Evolutionary conservation across 2,329 filamentous ascomycete genomes (phyloP).

Genomic region (Talaromyces marneffei): DNA sequence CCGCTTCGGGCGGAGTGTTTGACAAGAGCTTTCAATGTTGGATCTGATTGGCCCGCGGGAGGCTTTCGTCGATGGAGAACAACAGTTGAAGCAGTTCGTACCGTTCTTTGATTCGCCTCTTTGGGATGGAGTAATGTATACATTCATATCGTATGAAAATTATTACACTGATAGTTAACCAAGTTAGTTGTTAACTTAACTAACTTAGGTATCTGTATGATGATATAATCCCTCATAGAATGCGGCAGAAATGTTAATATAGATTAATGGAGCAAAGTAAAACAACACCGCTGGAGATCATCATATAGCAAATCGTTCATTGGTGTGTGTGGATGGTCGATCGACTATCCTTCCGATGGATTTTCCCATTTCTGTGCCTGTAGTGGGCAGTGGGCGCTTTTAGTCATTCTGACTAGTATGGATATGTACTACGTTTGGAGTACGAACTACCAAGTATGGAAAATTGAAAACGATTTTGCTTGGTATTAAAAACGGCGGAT

Average conservation of each 20-base stretch:
- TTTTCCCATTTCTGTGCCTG: neutral
- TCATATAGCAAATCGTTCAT: neutral
- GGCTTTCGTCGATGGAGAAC: neutral
- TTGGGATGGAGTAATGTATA: neutral
- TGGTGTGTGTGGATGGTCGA: neutral
- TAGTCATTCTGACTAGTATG: neutral
- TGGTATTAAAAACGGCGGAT: neutral
- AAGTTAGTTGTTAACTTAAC: too few species aligned
- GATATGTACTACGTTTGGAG: neutral
- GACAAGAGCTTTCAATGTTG: neutral
- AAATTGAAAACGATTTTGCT: neutral
- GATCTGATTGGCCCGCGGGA: neutral
- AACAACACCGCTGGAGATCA: conserved; percentile 7
- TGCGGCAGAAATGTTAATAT: neutral
- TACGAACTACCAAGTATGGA: too few species aligned
- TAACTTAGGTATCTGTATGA: neutral
- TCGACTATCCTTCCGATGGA: neutral
- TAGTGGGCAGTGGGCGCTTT: neutral
- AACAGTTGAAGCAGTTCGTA: neutral
- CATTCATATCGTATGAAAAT: neutral
- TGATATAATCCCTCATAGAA: neutral
- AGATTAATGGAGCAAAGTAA: neutral
- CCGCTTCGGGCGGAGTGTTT: neutral
- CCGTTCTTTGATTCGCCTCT: neutral
- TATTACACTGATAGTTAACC: too few species aligned